A percentile compares a stretch with the other conserved stretches of the same genome.
Conservation (phyloP, 2,329 filamentous ascomycete species). For the Colletotrichum agaves region DNA sequence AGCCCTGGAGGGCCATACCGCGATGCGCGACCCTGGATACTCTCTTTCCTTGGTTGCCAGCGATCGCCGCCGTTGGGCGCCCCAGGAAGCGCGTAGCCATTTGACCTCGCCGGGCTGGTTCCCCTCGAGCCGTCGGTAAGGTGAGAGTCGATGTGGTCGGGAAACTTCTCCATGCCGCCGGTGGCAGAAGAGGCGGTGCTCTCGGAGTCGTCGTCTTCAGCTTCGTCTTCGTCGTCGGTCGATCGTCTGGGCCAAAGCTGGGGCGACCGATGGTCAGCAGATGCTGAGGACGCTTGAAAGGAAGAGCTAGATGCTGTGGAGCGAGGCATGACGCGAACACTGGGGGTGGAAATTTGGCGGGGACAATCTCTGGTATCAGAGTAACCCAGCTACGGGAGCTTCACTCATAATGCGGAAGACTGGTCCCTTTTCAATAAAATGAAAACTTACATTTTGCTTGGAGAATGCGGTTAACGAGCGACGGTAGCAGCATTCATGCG, state of each 20-base stretch:
- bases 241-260: constrained; percentile 41
- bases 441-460: not conserved
- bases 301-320: constrained; percentile 47
- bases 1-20: constrained; percentile 43
- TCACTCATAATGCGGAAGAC: constrained; percentile 16
- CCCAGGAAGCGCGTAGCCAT: constrained; percentile 42
- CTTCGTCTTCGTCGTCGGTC: not conserved
- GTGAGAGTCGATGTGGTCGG: constrained; percentile 60
- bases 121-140: constrained; percentile 40
- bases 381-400: not conserved
- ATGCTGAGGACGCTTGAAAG: constrained; percentile 47
- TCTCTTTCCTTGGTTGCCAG: constrained; percentile 71
- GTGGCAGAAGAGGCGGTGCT: constrained; percentile 30
- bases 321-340: constrained; percentile 50
- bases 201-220: constrained; percentile 30
- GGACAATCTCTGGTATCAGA: constrained; percentile 28
- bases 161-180: constrained; percentile 65
- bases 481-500: constrained; percentile 34
- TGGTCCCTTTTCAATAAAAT: not conserved
- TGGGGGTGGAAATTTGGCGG: constrained; percentile 28
- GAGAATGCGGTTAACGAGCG: constrained; percentile 16
- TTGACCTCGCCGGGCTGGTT: constrained; percentile 42
- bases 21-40: constrained; percentile 57
- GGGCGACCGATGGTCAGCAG: constrained; percentile 41
- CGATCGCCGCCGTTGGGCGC: constrained; percentile 55